Base-by-base conservation (phyloP, 1,284 basidiomycete species). In the Peniophora sp. region DNA sequence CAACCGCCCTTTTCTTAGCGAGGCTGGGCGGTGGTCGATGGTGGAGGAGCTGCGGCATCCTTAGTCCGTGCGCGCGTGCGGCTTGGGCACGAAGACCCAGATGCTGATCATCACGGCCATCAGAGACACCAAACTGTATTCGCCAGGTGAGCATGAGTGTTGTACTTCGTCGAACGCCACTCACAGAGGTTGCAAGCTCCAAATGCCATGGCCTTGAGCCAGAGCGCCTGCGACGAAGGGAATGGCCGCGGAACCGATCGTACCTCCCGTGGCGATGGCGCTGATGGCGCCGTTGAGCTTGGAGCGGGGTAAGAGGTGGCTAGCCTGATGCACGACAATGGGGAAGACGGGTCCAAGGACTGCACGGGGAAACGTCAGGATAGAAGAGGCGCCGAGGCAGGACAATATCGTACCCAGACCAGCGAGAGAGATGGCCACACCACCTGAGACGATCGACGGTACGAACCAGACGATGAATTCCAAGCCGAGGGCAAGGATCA, bases 381-480 rank as follows among this genome's bases (percentile, higher is more conserved):
- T 12, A 5, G 5, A 6, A 6, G 27, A 5, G 27, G 12, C 27
- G 12, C 27, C 27, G 6, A 32, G 12, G 12, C 6, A 32, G 12
- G 27, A 32, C 6, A 12, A 12, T 6, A 32, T 6, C 27, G 27
- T 32, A 32, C 27, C 27, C 27, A 81, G 53, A 9, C 79, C 81
- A 49, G 81, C 67, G 34, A 81, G 61, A 1, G 75, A 69, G 10
- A 83, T 71, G 9, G 73, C 68, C 12, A 81, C 62, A 1, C 76
- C 80, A 42, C 68, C 69, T 27, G 68, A 71, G 32, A 79, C 63
- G 41, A 82, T 62, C 3, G 71, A 74, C 0, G 77, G 78, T 1
- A 79, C 74, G 8, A 78, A 66, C 81, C 80, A 83, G 34, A 83
- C 64, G 32, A 78, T 63, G 44, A 83, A 56, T 55, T 83, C 77